A percentile compares a stretch with the other conserved stretches of the same genome.
phyloP scores from a whole-genome alignment of 2,329 filamentous ascomycete genomes.

The Huntiella omanensis region DNA sequence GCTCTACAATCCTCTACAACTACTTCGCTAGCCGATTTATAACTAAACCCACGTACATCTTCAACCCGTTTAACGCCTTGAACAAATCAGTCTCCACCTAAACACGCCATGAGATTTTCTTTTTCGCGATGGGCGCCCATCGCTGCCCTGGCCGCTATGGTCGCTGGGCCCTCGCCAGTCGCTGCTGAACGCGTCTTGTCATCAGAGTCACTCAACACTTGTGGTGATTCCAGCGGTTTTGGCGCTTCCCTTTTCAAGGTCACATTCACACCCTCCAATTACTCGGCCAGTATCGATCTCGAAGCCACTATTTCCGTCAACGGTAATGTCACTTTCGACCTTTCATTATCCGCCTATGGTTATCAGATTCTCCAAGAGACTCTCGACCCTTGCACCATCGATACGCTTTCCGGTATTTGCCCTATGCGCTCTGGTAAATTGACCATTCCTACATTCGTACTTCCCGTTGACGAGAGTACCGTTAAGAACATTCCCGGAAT shows the following conservation, averaged over 20 bases:
- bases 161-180: slow-evolving; percentile 23
- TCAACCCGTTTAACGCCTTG: not conserved
- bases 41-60: not conserved
- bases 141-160: slow-evolving; percentile 11
- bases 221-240: slow-evolving; percentile 69
- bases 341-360: slow-evolving; percentile 67
- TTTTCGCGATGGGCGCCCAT: slow-evolving; percentile 22
- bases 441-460: slow-evolving; percentile 48
- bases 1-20: too few relatives aligned
- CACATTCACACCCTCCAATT: slow-evolving; percentile 57
- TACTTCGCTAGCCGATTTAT: not conserved
- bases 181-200: slow-evolving; percentile 46
- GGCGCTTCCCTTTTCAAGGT: slow-evolving; percentile 80
- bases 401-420: slow-evolving; percentile 56
- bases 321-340: slow-evolving; percentile 61
- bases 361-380: slow-evolving; percentile 48
- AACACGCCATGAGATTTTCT: slow-evolving; percentile 26
- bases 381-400: slow-evolving; percentile 53
- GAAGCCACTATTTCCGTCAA: slow-evolving; percentile 66
- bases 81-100: not conserved
- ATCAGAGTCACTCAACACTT: slow-evolving; percentile 69
- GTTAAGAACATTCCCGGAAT: slow-evolving; percentile 56
- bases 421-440: slow-evolving; percentile 68
- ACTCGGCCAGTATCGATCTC: slow-evolving; percentile 53
- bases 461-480: slow-evolving; percentile 37